These are phyloP conservation scores for Aspergillus vadensis DNA, from an alignment of 2,329 filamentous ascomycete species.

Conservation along the genomic window DNA sequence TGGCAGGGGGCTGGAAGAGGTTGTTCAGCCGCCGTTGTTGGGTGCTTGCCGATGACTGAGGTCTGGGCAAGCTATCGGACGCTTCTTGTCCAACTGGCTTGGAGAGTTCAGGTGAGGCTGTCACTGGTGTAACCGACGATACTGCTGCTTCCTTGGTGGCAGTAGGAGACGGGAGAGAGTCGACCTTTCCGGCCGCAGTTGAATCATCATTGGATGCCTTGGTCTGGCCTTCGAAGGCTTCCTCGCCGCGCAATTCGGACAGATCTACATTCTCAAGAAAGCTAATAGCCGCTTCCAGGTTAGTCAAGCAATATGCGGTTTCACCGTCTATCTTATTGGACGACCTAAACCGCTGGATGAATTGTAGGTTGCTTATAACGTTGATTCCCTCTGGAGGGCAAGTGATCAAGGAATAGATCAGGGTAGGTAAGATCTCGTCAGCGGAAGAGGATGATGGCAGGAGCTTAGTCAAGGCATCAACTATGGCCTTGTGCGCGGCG, in stretches of 20 bases:
- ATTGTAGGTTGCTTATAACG: constrained; percentile 90
- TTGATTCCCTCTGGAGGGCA: constrained; percentile 82
- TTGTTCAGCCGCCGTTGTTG: constrained; percentile 80
- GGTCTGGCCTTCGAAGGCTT: constrained; percentile 67
- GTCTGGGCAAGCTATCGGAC: constrained; percentile 38
- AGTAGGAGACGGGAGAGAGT: constrained; percentile 26
- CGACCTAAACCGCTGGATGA: constrained; percentile 89
- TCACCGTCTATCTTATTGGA: constrained; percentile 87
- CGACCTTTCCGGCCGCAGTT: constrained; percentile 28
- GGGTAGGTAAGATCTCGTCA: constrained; percentile 93
- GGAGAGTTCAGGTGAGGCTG: constrained; percentile 33
- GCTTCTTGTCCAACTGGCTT: constrained; percentile 32
- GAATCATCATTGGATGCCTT: constrained; percentile 52
- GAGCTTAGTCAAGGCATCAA: constrained; percentile 73
- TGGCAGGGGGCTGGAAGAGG: constrained; percentile 80
- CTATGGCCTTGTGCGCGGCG: constrained; percentile 87
- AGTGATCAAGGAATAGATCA: constrained; percentile 95
- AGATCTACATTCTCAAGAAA: constrained; percentile 96
- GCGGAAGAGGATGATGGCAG: constrained; percentile 79
- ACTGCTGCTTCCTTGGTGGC: constrained; percentile 26
- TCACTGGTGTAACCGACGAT: constrained; percentile 32
- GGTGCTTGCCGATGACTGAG: constrained; percentile 38
- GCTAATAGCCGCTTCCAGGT: constrained; percentile 89
- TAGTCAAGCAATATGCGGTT: constrained; percentile 93
- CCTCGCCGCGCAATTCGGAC: constrained; percentile 80